These are phyloP conservation scores for Xylaria sp. DNA, from an alignment of 2,329 filamentous ascomycete species.

Conservation along the genomic window DNA sequence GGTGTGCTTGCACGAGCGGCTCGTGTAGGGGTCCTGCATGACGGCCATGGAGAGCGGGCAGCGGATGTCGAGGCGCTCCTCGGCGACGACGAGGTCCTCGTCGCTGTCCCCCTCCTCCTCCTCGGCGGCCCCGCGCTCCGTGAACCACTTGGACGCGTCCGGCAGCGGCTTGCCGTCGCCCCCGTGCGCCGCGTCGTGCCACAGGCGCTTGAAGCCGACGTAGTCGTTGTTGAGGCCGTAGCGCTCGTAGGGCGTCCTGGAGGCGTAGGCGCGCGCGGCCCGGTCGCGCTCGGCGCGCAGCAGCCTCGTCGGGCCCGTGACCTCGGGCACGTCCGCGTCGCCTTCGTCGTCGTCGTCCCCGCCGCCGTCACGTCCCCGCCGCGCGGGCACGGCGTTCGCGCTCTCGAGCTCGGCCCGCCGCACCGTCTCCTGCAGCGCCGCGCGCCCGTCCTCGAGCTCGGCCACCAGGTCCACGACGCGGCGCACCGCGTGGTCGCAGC, in stretches of 20 bases:
- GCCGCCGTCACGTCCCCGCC: slow-evolving; percentile 17
- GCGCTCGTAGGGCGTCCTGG: slow-evolving; percentile 46
- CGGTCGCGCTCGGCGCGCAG: slow-evolving; percentile 41
- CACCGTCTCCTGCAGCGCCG: slow-evolving; percentile 42
- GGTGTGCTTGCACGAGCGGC: slow-evolving; percentile 68
- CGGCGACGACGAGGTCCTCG: slow-evolving; percentile 69
- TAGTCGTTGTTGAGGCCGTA: slow-evolving; percentile 63
- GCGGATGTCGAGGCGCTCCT: slow-evolving; percentile 65
- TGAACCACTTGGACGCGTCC: slow-evolving; percentile 59
- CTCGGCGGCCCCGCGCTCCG: slow-evolving; percentile 42
- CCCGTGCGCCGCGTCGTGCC: slow-evolving; percentile 56
- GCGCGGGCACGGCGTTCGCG: slow-evolving; percentile 15
- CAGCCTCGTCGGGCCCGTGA: slow-evolving; percentile 38
- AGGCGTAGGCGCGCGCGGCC: slow-evolving; percentile 47
- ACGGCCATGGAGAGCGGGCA: slow-evolving; percentile 69
- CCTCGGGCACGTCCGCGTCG: slow-evolving; percentile 31
- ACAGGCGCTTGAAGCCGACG: slow-evolving; percentile 59
- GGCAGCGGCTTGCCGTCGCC: slow-evolving; percentile 55
- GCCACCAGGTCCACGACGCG: slow-evolving; percentile 52
- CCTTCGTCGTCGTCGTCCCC: slow-evolving; percentile 32
- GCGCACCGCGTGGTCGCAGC: slow-evolving; percentile 51
- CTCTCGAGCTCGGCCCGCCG: slow-evolving; percentile 34
- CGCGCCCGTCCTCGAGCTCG: slow-evolving; percentile 52
- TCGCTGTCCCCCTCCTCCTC: slow-evolving; percentile 58
- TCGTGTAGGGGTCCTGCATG: slow-evolving; percentile 69